Evolutionary conservation across 108 stramenopile genomes (phyloP).

Genomic region (Cyclotella baltica): DNA sequence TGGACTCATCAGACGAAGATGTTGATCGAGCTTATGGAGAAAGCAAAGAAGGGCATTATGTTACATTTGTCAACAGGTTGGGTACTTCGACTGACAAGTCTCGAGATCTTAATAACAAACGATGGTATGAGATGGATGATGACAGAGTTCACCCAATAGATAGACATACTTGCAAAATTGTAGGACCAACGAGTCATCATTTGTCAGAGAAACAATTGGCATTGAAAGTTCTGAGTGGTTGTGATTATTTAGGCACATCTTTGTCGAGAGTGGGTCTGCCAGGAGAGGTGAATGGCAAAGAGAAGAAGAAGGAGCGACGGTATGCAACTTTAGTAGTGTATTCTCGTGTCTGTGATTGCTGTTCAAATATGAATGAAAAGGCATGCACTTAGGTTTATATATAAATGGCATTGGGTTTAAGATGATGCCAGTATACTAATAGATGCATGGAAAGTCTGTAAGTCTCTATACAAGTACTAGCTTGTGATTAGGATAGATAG

Average conservation of each 20-base stretch:
- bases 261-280: background rate
- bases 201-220: constrained; percentile 19
- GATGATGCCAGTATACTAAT: background rate
- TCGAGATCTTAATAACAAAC: background rate
- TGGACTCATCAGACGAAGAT: constrained; percentile 30
- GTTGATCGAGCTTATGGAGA: constrained; percentile 26
- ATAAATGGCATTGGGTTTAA: background rate
- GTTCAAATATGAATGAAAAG: background rate
- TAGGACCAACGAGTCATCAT: constrained; percentile 14
- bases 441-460: too few relatives aligned
- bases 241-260: constrained; percentile 6
- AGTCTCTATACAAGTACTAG: too few relatives aligned
- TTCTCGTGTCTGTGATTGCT: constrained; percentile 35
- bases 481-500: too few relatives aligned
- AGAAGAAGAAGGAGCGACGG: constrained; percentile 28
- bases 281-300: background rate
- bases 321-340: constrained; percentile 46
- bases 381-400: background rate
- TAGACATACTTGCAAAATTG: background rate
- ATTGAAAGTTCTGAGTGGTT: constrained; percentile 31
- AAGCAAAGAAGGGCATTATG: constrained; percentile 44
- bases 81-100: background rate
- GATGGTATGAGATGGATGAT: constrained; percentile 43
- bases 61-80: constrained; percentile 22
- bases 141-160: constrained; percentile 23